These are phyloP conservation scores for Leishmania braziliensis DNA, from an alignment of 208 protist genomes.

Conservation along the genomic window DNA sequence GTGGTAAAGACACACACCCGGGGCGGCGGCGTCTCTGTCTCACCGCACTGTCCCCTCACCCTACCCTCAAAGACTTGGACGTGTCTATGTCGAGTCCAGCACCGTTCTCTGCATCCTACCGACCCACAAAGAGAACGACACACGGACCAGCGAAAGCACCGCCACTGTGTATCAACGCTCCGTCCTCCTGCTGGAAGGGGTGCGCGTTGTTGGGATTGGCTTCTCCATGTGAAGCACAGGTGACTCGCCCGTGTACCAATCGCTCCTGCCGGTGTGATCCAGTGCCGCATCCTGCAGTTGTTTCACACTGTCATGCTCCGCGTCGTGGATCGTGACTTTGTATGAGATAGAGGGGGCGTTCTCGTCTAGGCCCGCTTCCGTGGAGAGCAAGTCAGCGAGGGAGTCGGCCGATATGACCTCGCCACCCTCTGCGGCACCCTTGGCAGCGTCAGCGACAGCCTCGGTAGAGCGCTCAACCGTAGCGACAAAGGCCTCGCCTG, in stretches of 20 bases:
- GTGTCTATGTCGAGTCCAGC: background rate
- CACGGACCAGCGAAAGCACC: background rate
- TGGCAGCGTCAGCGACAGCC: background rate
- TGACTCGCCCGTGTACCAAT: slow-evolving; percentile 72
- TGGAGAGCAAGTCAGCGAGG: slow-evolving; percentile 66
- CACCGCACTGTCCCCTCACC: background rate
- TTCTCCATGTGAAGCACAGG: slow-evolving; percentile 27
- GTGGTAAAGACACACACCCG: background rate
- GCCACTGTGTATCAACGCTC: background rate
- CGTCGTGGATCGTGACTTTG: slow-evolving; percentile 46
- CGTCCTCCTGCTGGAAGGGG: background rate
- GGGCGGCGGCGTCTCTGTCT: background rate
- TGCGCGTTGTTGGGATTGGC: slow-evolving; percentile 12
- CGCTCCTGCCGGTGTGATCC: slow-evolving; percentile 50
- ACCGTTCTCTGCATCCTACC: background rate
- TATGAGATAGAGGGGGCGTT: slow-evolving; percentile 26
- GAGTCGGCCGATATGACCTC: slow-evolving; percentile 54
- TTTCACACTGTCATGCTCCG: slow-evolving; percentile 52
- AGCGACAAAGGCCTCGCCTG: slow-evolving; percentile 42
- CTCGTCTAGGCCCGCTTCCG: slow-evolving; percentile 32
- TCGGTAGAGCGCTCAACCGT: slow-evolving; percentile 34
- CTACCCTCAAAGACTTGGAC: background rate
- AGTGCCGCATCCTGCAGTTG: slow-evolving; percentile 60
- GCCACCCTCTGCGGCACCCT: slow-evolving; percentile 12
- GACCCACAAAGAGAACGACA: background rate